Conservation (phyloP, 2,329 filamentous ascomycete genomes). For the Epichloe typhina region DNA sequence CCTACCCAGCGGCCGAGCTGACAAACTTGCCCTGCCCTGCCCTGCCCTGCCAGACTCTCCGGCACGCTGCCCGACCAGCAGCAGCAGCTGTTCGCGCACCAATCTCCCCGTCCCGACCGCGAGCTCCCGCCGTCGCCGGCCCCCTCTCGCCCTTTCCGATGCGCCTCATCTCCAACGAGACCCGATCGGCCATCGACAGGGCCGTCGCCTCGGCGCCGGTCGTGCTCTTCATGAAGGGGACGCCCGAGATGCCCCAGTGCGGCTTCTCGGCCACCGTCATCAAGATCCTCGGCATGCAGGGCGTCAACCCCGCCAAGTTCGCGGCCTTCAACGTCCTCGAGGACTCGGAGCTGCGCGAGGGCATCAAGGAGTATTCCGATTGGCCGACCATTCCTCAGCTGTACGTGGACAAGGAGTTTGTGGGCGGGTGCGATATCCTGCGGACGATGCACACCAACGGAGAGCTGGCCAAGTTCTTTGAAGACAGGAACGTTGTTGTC, state of each 20-base stretch:
- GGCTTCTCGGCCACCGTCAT: conserved; percentile 92
- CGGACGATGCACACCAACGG: conserved; percentile 96
- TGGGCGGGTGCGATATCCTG: conserved; percentile 95
- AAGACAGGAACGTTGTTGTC: conserved; percentile 75
- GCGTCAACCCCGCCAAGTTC: conserved; percentile 90
- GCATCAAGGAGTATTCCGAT: conserved; percentile 98
- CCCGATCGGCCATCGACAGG: conserved; percentile 74
- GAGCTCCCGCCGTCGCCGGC: conserved; percentile 8
- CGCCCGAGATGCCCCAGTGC: conserved; percentile 88
- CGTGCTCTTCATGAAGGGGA: conserved; percentile 99
- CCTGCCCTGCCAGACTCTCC: conserved; percentile 17
- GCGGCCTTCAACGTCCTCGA: conserved; percentile 97
- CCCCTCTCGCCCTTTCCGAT: conserved; percentile 25
- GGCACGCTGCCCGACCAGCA: conserved; percentile 23
- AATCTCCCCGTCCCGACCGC: conserved; percentile 9
- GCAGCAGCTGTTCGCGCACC: background rate
- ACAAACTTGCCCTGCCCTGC: background rate
- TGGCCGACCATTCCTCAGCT: conserved; percentile 98
- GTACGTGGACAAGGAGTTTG: conserved; percentile 89
- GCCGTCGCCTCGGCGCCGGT: conserved; percentile 80
- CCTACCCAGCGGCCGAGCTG: background rate
- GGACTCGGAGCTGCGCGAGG: conserved; percentile 72
- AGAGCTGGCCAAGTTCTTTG: conserved; percentile 78
- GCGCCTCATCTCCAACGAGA: conserved; percentile 69
- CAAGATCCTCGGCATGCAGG: conserved; percentile 88